Percentiles rank a stretch among this genome's conserved stretches.
These are phyloP conservation scores for Fusarium ambrosium DNA, from an alignment of 2,329 filamentous ascomycete genomes.

Conservation along the genomic window DNA sequence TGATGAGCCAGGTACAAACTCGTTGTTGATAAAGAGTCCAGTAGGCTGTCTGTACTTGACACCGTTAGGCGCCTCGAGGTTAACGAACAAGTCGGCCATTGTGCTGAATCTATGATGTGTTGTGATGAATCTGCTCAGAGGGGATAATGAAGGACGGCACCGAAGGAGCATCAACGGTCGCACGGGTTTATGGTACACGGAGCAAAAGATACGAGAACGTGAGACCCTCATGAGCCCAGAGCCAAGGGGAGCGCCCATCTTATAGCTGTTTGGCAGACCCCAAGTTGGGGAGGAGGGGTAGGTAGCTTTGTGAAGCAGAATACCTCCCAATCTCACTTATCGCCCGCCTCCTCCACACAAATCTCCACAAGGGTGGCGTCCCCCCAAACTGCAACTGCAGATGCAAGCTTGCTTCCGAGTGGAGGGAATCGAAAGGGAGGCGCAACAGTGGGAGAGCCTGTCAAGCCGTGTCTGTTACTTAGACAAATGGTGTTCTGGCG, in stretches of 20 bases:
- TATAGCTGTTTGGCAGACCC: conserved; percentile 33
- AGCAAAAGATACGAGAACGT: conserved; percentile 8
- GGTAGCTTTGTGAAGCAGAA: background rate
- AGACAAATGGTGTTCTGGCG: conserved; percentile 1
- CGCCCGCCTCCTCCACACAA: conserved; percentile 25
- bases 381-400: conserved; percentile 16
- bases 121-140: conserved; percentile 16
- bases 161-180: conserved; percentile 13
- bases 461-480: background rate
- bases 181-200: conserved; percentile 8
- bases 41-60: conserved; percentile 78
- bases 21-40: conserved; percentile 88
- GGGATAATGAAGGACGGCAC: conserved; percentile 27
- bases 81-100: conserved; percentile 54
- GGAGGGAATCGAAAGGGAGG: background rate
- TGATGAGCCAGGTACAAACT: conserved; percentile 70
- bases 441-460: background rate
- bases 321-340: conserved; percentile 14
- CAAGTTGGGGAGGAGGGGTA: conserved; percentile 35
- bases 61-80: conserved; percentile 84
- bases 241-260: conserved; percentile 35
- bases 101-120: conserved; percentile 34
- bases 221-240: conserved; percentile 6
- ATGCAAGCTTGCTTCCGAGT: conserved; percentile 4
- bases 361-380: conserved; percentile 24